Evolutionary conservation across 2,329 filamentous ascomycete genomes (phyloP).

Genomic region (Fusarium armeniacum): DNA sequence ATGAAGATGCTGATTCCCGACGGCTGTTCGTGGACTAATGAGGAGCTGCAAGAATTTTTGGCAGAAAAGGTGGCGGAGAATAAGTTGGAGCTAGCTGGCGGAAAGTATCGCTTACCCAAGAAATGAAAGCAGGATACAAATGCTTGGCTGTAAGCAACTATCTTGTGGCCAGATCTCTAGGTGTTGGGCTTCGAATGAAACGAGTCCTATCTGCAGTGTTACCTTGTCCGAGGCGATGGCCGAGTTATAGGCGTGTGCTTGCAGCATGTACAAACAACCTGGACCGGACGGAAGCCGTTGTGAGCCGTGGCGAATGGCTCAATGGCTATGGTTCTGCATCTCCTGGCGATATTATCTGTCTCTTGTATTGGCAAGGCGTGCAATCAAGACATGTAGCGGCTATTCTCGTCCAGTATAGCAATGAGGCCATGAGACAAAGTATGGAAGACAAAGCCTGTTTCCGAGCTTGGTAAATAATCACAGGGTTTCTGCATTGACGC

Average conservation of each 20-base stretch:
- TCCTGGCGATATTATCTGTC: conserved; percentile 9
- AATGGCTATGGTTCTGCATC: conserved; percentile 3
- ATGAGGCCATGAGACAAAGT: conserved; percentile 6
- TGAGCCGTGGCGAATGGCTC: conserved; percentile 5
- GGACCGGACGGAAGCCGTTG: conserved; percentile 14
- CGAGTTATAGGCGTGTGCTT: conserved; percentile 22
- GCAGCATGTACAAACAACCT: conserved; percentile 22
- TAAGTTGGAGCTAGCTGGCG: conserved; percentile 76
- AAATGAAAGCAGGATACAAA: conserved; percentile 58
- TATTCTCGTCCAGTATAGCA: conserved; percentile 7
- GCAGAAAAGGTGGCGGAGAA: conserved; percentile 80
- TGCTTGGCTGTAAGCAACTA: conserved; percentile 2
- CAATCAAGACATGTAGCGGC: conserved; percentile 5
- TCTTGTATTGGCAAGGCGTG: neutral
- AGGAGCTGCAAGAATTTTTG: conserved; percentile 87
- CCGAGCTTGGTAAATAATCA: conserved; percentile 3
- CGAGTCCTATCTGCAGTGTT: conserved; percentile 34
- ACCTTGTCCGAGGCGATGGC: conserved; percentile 28
- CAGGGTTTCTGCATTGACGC: conserved; percentile 5
- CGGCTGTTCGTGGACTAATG: conserved; percentile 89
- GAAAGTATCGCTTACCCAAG: conserved; percentile 77
- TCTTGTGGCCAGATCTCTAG: conserved; percentile 13
- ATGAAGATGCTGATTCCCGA: conserved; percentile 91
- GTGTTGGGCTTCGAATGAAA: conserved; percentile 24
- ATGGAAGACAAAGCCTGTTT: conserved; percentile 1